Evolutionary conservation across 768 basidiomycete genomes (phyloP).

Genomic region (Tremella yokohamensis): DNA sequence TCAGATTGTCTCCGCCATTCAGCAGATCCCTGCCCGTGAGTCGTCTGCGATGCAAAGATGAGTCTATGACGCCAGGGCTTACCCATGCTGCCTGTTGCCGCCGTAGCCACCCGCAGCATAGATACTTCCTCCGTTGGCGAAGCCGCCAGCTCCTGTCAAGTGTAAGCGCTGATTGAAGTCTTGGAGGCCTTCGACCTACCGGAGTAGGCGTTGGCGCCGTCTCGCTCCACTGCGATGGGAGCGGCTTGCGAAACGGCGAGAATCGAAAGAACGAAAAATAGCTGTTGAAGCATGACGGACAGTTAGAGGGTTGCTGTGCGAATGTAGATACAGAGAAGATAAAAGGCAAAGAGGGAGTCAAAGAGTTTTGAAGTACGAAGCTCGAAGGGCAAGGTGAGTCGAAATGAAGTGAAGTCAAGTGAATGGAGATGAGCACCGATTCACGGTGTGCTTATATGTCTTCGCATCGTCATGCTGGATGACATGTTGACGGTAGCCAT

Average conservation of each 20-base stretch:
- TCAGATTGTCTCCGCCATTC: constrained; percentile 26
- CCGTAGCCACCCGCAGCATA: constrained; percentile 8
- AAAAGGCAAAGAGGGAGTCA: no score
- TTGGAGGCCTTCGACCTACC: neutral
- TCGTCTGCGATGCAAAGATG: constrained; percentile 27
- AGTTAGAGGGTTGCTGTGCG: no score
- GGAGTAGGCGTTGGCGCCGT: neutral
- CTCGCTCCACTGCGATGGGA: neutral
- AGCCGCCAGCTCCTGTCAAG: neutral
- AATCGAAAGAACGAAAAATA: constrained; percentile 12
- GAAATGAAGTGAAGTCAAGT: no score
- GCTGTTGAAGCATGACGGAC: neutral
- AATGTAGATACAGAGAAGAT: no score
- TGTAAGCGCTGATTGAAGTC: no score
- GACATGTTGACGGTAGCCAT: no score
- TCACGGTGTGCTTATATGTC: no score
- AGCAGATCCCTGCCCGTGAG: neutral
- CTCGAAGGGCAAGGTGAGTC: no score
- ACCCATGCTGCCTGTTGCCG: neutral
- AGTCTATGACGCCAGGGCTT: constrained; percentile 12
- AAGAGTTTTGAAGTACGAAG: no score
- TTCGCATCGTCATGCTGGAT: no score
- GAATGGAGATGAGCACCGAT: no score
- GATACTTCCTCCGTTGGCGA: constrained; percentile 2
- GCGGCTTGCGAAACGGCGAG: neutral